Evolutionary conservation across 2,329 filamentous ascomycete species (phyloP).

Genomic region (Lasiodiplodia citricola): DNA sequence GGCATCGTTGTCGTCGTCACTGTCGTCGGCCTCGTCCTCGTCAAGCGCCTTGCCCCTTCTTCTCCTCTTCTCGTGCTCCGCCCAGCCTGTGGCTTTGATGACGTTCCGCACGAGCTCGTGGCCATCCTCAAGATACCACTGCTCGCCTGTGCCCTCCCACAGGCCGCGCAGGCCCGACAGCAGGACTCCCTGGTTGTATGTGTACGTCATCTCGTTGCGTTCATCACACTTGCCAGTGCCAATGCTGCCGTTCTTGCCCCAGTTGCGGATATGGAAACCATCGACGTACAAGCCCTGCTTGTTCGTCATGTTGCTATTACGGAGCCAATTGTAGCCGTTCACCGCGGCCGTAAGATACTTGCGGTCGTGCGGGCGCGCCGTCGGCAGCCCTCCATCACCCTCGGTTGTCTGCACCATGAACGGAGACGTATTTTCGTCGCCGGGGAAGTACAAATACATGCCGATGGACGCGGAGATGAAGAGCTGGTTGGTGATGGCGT

Average conservation of each 20-base stretch:
- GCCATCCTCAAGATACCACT: constrained; percentile 75
- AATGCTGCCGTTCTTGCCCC: constrained; percentile 57
- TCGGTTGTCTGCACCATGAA: constrained; percentile 53
- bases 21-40: not conserved
- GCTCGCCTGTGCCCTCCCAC: constrained; percentile 77
- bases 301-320: constrained; percentile 80
- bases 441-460: constrained; percentile 91
- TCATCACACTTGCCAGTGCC: constrained; percentile 77
- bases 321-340: constrained; percentile 81
- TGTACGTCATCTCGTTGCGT: constrained; percentile 88
- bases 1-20: not conserved
- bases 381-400: constrained; percentile 28
- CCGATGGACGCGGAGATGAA: constrained; percentile 82
- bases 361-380: constrained; percentile 58
- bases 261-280: constrained; percentile 82
- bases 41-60: constrained; percentile 35
- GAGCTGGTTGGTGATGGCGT: constrained; percentile 93
- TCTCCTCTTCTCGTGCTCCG: constrained; percentile 36
- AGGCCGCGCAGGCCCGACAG: constrained; percentile 81
- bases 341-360: constrained; percentile 75
- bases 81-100: constrained; percentile 80
- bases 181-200: constrained; percentile 93
- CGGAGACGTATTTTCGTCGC: constrained; percentile 75
- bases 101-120: constrained; percentile 77
- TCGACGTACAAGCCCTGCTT: constrained; percentile 76